phyloP scores from a whole-genome alignment of 192 early-diverging fungal species.

The Coemansia sp. region DNA sequence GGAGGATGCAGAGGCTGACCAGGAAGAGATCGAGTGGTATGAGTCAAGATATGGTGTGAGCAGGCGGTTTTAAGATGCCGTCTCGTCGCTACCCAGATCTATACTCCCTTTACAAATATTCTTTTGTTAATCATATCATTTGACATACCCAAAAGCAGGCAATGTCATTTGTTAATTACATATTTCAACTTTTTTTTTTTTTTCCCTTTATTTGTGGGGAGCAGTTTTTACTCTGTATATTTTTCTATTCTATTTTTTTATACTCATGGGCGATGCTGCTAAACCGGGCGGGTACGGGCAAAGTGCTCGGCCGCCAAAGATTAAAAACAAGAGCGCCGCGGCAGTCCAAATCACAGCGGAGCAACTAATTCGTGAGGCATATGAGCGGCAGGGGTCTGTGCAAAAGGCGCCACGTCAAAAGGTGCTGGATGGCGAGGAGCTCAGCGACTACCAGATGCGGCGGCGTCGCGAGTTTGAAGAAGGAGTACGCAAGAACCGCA shows the following conservation, averaged over 20 bases:
- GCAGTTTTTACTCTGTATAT: neutral
- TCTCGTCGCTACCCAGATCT: no score
- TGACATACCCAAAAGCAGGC: slow-evolving; percentile 7
- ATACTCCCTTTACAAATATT: no score
- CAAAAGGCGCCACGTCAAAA: slow-evolving; percentile 74
- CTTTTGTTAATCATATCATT: neutral
- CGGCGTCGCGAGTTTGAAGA: slow-evolving; percentile 97
- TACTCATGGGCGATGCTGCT: slow-evolving; percentile 1
- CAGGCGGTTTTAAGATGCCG: no score
- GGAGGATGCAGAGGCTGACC: neutral
- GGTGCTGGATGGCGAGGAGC: slow-evolving; percentile 92
- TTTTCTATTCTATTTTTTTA: slow-evolving; percentile 2
- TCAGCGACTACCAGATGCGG: slow-evolving; percentile 84
- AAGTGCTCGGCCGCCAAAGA: slow-evolving; percentile 57
- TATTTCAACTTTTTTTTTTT: neutral
- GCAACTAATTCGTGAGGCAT: slow-evolving; percentile 95
- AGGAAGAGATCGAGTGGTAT: neutral
- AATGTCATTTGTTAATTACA: slow-evolving; percentile 12
- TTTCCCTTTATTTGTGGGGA: neutral
- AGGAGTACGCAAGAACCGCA: slow-evolving; percentile 80
- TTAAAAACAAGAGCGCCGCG: slow-evolving; percentile 99
- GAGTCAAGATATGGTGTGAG: neutral
- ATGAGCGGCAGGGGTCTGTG: slow-evolving; percentile 74
- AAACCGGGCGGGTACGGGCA: slow-evolving; percentile 48
- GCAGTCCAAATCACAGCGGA: slow-evolving; percentile 98